phyloP scores from a whole-genome alignment of 108 stramenopile genomes.

The Poteriospumella lacustris region DNA sequence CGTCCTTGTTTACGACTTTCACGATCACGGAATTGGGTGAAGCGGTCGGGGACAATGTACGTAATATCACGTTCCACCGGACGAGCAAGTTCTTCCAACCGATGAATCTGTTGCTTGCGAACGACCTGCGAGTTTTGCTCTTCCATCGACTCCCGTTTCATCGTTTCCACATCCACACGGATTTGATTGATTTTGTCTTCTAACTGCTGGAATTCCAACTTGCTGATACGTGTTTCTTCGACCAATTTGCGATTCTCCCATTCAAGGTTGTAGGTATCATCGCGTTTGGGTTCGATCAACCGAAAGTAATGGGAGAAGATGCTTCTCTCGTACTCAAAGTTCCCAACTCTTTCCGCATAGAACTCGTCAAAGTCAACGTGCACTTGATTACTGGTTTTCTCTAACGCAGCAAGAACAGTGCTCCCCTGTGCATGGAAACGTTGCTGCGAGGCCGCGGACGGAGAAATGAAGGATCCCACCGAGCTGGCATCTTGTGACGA shows the following conservation, averaged over 20 bases:
- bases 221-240: background rate
- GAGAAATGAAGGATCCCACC: too few species aligned
- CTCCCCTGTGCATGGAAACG: too few species aligned
- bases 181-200: background rate
- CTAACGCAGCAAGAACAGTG: too few species aligned
- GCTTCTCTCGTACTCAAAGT: background rate
- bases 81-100: background rate
- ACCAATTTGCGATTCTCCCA: background rate
- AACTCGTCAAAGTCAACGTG: conserved; percentile 13
- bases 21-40: too few species aligned
- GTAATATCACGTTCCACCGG: background rate
- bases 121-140: background rate
- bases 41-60: background rate
- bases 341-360: background rate
- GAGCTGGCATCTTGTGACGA: too few species aligned
- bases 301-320: background rate
- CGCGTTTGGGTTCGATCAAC: background rate
- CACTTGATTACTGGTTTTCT: too few species aligned
- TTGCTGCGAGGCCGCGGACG: too few species aligned
- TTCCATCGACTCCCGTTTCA: background rate
- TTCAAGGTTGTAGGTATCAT: background rate
- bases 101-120: conserved; percentile 1
- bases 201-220: background rate
- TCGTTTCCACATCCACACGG: background rate
- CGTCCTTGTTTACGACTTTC: too few species aligned